A percentile compares a stretch with the other conserved stretches of the same genome.
These are phyloP conservation scores for Epichloe sp. DNA, from an alignment of 2,329 filamentous ascomycete genomes.

Conservation along the genomic window DNA sequence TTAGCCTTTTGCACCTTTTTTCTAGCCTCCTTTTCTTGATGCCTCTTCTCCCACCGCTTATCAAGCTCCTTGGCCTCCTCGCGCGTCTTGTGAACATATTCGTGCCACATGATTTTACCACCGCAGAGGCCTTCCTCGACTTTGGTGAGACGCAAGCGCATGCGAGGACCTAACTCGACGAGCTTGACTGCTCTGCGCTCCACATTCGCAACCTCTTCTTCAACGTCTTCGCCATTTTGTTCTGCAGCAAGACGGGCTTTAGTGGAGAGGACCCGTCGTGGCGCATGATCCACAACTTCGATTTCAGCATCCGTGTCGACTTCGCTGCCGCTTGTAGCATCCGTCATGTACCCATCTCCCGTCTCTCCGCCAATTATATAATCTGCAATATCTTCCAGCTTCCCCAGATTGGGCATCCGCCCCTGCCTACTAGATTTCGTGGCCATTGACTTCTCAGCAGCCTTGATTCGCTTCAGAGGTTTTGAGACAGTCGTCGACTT, in stretches of 20 bases:
- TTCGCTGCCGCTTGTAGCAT: slow-evolving; percentile 75
- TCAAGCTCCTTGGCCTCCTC: slow-evolving; percentile 69
- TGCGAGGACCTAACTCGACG: slow-evolving; percentile 79
- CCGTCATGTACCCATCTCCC: slow-evolving; percentile 70
- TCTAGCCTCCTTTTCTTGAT: slow-evolving; percentile 69
- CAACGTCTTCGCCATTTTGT: slow-evolving; percentile 27
- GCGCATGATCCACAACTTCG: slow-evolving; percentile 58
- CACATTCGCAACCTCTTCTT: slow-evolving; percentile 42
- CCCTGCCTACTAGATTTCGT: slow-evolving; percentile 50
- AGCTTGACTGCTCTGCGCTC: slow-evolving; percentile 84
- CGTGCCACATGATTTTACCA: slow-evolving; percentile 95
- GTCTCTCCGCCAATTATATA: slow-evolving; percentile 78
- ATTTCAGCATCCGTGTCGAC: slow-evolving; percentile 91
- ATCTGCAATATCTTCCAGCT: slow-evolving; percentile 84
- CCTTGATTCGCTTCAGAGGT: slow-evolving; percentile 69
- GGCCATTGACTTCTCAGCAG: slow-evolving; percentile 65
- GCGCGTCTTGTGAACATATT: slow-evolving; percentile 76
- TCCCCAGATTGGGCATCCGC: slow-evolving; percentile 72
- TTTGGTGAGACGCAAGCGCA: slow-evolving; percentile 83
- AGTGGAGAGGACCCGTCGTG: slow-evolving; percentile 49
- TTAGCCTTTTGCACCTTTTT: slow-evolving; percentile 79
- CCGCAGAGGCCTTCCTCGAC: slow-evolving; percentile 87
- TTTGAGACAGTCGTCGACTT: slow-evolving; percentile 75
- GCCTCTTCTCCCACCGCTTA: slow-evolving; percentile 64
- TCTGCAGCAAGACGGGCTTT: slow-evolving; percentile 30